These are phyloP conservation scores for Lentinula detonsa DNA, from an alignment of 768 basidiomycete genomes.

Conservation along the genomic window DNA sequence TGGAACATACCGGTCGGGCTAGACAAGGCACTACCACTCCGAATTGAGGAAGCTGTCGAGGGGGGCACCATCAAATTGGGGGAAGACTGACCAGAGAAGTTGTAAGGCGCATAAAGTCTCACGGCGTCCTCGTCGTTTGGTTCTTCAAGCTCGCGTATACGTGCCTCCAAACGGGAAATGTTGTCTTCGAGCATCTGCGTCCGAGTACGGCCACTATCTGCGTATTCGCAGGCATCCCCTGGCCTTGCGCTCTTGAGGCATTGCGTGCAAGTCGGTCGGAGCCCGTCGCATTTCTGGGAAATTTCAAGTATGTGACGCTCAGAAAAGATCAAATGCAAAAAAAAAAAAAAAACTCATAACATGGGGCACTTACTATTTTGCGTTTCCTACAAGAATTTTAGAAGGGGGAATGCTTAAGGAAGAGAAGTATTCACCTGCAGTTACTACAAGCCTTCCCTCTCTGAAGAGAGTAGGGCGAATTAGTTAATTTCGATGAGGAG, in stretches of 20 bases:
- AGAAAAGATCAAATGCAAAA: not conserved
- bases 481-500: not conserved
- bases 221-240: constrained; percentile 38
- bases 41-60: not conserved
- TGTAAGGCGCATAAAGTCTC: constrained; percentile 14
- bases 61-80: not conserved
- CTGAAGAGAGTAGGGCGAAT: constrained; percentile 4
- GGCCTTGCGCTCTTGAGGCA: constrained; percentile 28
- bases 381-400: not conserved
- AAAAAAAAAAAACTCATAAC: not conserved
- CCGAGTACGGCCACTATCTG: constrained; percentile 30
- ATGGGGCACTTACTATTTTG: constrained; percentile 4
- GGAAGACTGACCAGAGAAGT: constrained; percentile 1
- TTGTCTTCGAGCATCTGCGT: constrained; percentile 36
- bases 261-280: constrained; percentile 31
- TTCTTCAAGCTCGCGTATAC: constrained; percentile 32
- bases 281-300: constrained; percentile 37
- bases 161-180: constrained; percentile 27
- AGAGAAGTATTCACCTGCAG: constrained; percentile 3
- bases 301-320: not conserved
- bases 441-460: constrained; percentile 7
- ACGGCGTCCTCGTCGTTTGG: constrained; percentile 17
- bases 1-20: not conserved
- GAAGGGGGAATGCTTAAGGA: not conserved
- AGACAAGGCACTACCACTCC: not conserved